A percentile compares a stretch with the other conserved stretches of the same genome.
Evolutionary conservation across 805 yeast genomes (phyloP).

Genomic region (Kodamaea sagamina): DNA sequence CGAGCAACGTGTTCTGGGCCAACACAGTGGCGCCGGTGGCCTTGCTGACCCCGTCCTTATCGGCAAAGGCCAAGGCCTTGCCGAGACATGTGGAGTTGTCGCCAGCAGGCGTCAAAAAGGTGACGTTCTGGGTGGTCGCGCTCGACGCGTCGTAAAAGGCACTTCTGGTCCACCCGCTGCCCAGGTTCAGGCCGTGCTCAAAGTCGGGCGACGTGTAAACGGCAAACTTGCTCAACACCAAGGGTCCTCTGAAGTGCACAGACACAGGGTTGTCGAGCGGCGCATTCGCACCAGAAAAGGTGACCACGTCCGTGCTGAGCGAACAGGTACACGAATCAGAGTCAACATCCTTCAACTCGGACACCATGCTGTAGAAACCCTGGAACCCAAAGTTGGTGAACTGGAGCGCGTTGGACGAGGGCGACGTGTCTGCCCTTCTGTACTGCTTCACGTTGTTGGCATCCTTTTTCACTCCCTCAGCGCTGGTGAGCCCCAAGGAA

Average conservation of each 20-base stretch:
- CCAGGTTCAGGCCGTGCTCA: slow-evolving; percentile 25
- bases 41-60: slow-evolving; percentile 50
- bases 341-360: slow-evolving; percentile 41
- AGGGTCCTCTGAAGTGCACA: slow-evolving; percentile 79
- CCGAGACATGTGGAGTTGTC: slow-evolving; percentile 64
- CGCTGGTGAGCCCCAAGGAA: slow-evolving; percentile 10
- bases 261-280: slow-evolving; percentile 71
- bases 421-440: slow-evolving; percentile 5
- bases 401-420: slow-evolving; percentile 37
- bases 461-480: slow-evolving; percentile 6
- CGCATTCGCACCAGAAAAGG: slow-evolving; percentile 59
- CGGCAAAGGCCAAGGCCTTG: slow-evolving; percentile 64
- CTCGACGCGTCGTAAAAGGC: slow-evolving; percentile 58
- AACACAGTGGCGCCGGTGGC: slow-evolving; percentile 53
- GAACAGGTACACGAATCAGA: slow-evolving; percentile 51
- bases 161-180: slow-evolving; percentile 56
- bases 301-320: slow-evolving; percentile 34
- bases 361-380: slow-evolving; percentile 54
- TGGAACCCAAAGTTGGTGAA: slow-evolving; percentile 57
- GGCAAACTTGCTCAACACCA: slow-evolving; percentile 60
- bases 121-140: slow-evolving; percentile 59
- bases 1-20: slow-evolving; percentile 47
- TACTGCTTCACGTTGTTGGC: slow-evolving; percentile 13
- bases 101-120: slow-evolving; percentile 69
- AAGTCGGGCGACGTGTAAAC: slow-evolving; percentile 53